These are phyloP conservation scores for Exsudoporus frostii DNA, from an alignment of 768 basidiomycete genomes.

Conservation along the genomic window DNA sequence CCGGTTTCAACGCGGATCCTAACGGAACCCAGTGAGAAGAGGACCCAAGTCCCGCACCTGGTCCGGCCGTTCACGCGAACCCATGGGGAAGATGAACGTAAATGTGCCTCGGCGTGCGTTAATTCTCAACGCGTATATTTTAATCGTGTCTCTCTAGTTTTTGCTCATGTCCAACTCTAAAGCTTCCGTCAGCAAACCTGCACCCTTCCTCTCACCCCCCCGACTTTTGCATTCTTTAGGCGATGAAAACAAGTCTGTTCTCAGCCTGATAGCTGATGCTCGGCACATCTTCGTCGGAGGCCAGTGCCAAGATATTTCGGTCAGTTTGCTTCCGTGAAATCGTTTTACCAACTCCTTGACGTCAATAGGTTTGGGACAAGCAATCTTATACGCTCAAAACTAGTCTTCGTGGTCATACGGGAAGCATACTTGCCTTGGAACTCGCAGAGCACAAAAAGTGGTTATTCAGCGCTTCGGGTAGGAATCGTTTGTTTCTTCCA, in stretches of 20 bases:
- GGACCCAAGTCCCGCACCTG: background rate
- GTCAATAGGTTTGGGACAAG: slow-evolving; percentile 79
- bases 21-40: background rate
- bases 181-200: slow-evolving; percentile 61
- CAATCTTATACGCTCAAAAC: slow-evolving; percentile 62
- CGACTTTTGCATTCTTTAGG: slow-evolving; percentile 66
- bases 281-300: slow-evolving; percentile 79
- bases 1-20: background rate
- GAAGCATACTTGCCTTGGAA: slow-evolving; percentile 78
- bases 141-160: background rate
- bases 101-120: slow-evolving; percentile 28
- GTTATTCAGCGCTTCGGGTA: slow-evolving; percentile 90
- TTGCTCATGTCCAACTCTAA: slow-evolving; percentile 11
- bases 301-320: slow-evolving; percentile 74
- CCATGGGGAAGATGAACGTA: slow-evolving; percentile 2
- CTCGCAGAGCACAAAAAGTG: slow-evolving; percentile 73
- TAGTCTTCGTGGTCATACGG: slow-evolving; percentile 76
- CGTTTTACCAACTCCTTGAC: background rate
- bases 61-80: slow-evolving; percentile 4
- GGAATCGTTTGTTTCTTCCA: slow-evolving; percentile 13
- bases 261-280: slow-evolving; percentile 72
- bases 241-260: slow-evolving; percentile 64
- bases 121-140: background rate
- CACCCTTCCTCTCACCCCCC: slow-evolving; percentile 46
- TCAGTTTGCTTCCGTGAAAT: slow-evolving; percentile 32